Conservation (phyloP, 2,329 filamentous ascomycete species). For the Fusarium azukiicola region DNA sequence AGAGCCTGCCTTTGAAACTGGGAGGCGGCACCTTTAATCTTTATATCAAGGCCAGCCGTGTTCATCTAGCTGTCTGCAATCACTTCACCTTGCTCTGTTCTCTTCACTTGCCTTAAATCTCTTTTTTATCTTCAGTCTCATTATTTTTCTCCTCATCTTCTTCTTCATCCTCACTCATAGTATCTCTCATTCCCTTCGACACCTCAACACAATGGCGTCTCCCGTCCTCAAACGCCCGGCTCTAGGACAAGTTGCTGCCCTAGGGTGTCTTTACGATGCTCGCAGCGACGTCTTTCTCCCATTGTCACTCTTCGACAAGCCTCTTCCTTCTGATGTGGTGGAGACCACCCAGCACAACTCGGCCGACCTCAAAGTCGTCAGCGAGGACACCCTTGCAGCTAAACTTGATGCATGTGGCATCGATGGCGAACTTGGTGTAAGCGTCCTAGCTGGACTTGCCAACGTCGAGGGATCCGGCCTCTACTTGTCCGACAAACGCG, state of each 20-base stretch:
- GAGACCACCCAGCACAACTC: not conserved
- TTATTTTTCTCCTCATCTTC: not conserved
- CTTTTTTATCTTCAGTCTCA: not conserved
- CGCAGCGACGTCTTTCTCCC: not conserved
- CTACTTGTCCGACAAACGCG: constrained; percentile 3
- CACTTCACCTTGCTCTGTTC: not conserved
- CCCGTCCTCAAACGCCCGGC: not conserved
- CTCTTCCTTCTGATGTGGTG: not conserved
- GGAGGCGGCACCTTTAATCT: not conserved
- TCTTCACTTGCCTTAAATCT: not conserved
- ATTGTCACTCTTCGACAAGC: not conserved
- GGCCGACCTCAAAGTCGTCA: not conserved
- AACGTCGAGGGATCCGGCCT: not conserved
- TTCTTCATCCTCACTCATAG: not conserved
- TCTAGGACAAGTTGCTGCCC: not conserved
- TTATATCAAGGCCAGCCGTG: not conserved
- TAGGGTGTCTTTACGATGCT: not conserved
- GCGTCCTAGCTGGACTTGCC: constrained; percentile 2
- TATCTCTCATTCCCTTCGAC: not conserved
- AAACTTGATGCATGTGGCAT: constrained; percentile 5
- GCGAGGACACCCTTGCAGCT: not conserved
- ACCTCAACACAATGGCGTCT: not conserved
- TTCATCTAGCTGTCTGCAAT: not conserved
- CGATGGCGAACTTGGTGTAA: constrained; percentile 8
- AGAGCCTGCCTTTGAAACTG: not conserved